Conservation (phyloP, 371 early-diverging fungal genomes). For the Coemansia sp. region DNA sequence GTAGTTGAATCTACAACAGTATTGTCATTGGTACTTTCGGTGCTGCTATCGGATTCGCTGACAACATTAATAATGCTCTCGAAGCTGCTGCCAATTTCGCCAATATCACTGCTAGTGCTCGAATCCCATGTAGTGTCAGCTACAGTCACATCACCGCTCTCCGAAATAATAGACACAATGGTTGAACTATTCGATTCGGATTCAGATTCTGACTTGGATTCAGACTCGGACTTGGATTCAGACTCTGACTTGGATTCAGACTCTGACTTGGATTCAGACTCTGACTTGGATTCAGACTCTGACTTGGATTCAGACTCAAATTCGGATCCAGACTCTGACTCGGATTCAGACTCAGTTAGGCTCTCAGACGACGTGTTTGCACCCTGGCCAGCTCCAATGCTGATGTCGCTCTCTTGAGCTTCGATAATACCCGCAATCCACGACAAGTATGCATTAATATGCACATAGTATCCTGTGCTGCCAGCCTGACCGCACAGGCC, state of each 20-base stretch:
- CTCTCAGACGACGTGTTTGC: background rate
- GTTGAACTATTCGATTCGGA: background rate
- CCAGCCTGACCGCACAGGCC: conserved; percentile 39
- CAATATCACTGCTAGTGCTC: background rate
- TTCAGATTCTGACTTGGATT: background rate
- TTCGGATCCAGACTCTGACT: background rate
- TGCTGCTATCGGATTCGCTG: background rate
- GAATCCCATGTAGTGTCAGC: background rate
- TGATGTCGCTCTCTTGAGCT: conserved; percentile 11
- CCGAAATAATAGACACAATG: background rate
- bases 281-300: too few relatives aligned
- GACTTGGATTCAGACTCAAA: background rate
- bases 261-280: too few relatives aligned
- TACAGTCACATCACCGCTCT: background rate
- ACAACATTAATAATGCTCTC: background rate
- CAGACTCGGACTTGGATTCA: too few relatives aligned
- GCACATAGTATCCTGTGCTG: conserved; percentile 45
- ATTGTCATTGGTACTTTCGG: background rate
- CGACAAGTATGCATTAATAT: conserved; percentile 30
- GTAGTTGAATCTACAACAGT: background rate
- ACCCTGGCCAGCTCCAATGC: background rate
- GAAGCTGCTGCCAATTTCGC: background rate
- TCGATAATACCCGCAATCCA: conserved; percentile 32
- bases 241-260: too few relatives aligned
- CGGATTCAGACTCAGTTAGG: background rate